Conservation (phyloP, 75 land plant genomes). For the Picea glauca region DNA sequence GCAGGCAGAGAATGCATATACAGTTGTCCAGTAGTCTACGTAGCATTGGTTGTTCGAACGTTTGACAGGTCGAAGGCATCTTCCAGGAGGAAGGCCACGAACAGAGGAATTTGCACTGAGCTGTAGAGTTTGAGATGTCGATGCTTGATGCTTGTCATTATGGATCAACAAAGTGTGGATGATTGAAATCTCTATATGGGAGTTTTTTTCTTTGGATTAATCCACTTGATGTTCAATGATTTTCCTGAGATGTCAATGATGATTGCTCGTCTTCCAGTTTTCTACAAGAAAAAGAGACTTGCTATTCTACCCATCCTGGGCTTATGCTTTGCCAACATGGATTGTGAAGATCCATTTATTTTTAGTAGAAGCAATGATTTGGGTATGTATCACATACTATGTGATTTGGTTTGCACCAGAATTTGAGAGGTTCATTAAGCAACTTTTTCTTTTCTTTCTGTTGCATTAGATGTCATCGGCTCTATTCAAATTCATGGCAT, state of each 20-base stretch:
- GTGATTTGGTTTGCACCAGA: conserved; percentile 47
- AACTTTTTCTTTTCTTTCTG: conserved; percentile 22
- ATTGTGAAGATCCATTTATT: too few species aligned
- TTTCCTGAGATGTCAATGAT: conserved; percentile 18
- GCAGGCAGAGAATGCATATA: too few species aligned
- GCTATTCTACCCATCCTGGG: too few species aligned
- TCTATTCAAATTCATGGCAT: conserved; percentile 14
- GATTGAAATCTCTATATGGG: conserved; percentile 46
- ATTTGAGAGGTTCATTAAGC: conserved; percentile 34
- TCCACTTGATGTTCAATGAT: conserved; percentile 36
- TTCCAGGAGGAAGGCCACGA: too few species aligned
- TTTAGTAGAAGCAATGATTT: background rate
- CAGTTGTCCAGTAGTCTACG: too few species aligned
- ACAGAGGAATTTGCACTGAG: too few species aligned
- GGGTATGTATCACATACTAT: conserved; percentile 40
- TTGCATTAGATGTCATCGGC: conserved; percentile 34
- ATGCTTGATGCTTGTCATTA: background rate
- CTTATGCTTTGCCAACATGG: too few species aligned
- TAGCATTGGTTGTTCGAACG: too few species aligned
- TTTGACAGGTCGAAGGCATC: too few species aligned
- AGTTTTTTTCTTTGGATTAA: conserved; percentile 42
- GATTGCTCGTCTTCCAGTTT: too few species aligned
- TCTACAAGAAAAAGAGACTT: too few species aligned
- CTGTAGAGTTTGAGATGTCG: too few species aligned
- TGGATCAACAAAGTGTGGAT: conserved; percentile 18